Evolutionary conservation across 2,329 filamentous ascomycete species (phyloP), one percentile per base, ranked within the genome.

Genomic region (Paecilomyces formosus): DNA sequence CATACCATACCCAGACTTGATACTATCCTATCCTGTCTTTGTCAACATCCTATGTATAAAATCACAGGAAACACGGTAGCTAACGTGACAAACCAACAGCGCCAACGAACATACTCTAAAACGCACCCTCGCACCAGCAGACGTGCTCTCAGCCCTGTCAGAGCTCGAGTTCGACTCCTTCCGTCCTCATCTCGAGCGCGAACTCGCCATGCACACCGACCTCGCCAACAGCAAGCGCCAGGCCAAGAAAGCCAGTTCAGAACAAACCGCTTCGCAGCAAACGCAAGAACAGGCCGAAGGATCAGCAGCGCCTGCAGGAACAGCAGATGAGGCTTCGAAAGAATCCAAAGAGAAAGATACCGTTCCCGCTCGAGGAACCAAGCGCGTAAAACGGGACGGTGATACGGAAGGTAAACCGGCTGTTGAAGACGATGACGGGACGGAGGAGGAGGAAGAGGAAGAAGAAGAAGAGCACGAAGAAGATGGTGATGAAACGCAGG

Each of bases 131-230:
- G 78, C 81, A 55, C 84, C 85, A 1, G 73, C 80, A 57, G 84
- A 87, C 66, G 83, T 88, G 51, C 77, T 86, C 63, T 79, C 79
- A 45, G 85, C 84, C 1, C 74, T 88, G 52, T 76, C 79, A 24
- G 84, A 87, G 61, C 75, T 85, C 28, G 85, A 87, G 70, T 82
- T 86, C 62, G 81, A 82, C n/a, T 72, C 72, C n/a, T 84, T 87
- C 68, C 72, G 82, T 1, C 77, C 79, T 5, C 75, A 82, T 22
- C 74, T 87, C 50, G 82, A 87, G 66, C 79, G 80, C 22, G 85
- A 88, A 72, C 72, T 87, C 51, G 78, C 81, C 59, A 69, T 70
- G 7, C 79, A 74, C 61, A 76, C 73, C 28, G 76, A 78, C 58
- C 63, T 68, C 2, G 64, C 70, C 31, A 67, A 63, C 13, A 66